Percentiles rank a stretch among this genome's conserved stretches.
Evolutionary conservation across 2,329 filamentous ascomycete species (phyloP).

Genomic region (Dothideomycetidae sp.): DNA sequence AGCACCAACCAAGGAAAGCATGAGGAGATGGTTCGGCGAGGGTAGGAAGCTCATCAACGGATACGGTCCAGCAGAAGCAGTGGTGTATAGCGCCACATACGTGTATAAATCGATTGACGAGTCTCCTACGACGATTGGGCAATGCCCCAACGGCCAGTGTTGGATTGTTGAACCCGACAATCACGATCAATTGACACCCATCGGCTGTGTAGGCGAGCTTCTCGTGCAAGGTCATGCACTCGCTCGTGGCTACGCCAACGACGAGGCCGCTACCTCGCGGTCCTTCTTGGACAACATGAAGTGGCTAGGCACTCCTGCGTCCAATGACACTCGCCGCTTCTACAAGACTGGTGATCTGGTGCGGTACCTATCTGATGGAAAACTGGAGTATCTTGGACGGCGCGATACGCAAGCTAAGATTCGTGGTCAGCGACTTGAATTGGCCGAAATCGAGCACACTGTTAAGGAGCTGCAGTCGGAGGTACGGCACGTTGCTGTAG

Average conservation of each 20-base stretch:
- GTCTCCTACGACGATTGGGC: constrained; percentile 9
- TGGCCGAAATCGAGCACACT: constrained; percentile 13
- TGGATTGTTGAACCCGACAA: constrained; percentile 21
- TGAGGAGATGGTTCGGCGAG: background rate
- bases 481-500: background rate
- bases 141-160: constrained; percentile 10
- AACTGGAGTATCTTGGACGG: constrained; percentile 53
- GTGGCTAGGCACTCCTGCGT: background rate
- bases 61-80: constrained; percentile 5
- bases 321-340: background rate
- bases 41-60: constrained; percentile 1
- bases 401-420: constrained; percentile 16
- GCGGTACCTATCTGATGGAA: constrained; percentile 58
- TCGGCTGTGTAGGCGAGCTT: constrained; percentile 32
- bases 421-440: constrained; percentile 15
- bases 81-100: background rate
- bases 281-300: constrained; percentile 17
- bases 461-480: background rate
- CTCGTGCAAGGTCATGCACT: constrained; percentile 31
- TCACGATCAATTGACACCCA: constrained; percentile 20
- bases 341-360: constrained; percentile 33
- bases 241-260: constrained; percentile 28
- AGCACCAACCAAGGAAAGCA: constrained; percentile 1
- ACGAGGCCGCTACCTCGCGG: constrained; percentile 16
- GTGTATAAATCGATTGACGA: background rate